Evolutionary conservation across 1,284 basidiomycete species (phyloP).

Genomic region (Thecaphora thlaspeos): DNA sequence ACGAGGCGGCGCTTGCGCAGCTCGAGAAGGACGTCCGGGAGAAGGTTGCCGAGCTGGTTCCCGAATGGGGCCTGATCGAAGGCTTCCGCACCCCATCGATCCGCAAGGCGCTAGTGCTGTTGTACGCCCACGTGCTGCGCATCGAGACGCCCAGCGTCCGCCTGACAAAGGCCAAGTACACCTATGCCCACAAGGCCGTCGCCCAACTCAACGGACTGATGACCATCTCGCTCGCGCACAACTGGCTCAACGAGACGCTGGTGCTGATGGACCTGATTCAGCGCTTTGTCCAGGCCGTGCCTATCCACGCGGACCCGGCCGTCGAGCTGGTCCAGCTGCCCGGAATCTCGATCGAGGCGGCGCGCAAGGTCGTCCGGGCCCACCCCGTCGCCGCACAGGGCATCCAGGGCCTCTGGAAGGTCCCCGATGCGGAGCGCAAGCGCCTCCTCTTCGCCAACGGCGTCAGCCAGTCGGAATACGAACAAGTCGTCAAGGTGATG

Average conservation of each 20-base stretch:
- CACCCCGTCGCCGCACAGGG: constrained; percentile 38
- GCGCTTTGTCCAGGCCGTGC: constrained; percentile 79
- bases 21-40: constrained; percentile 62
- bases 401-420: constrained; percentile 53
- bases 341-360: constrained; percentile 33
- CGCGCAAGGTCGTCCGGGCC: constrained; percentile 19
- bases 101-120: constrained; percentile 60
- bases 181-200: constrained; percentile 40
- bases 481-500: constrained; percentile 70
- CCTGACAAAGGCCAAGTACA: constrained; percentile 33
- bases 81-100: constrained; percentile 41
- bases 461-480: constrained; percentile 56
- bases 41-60: constrained; percentile 17
- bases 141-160: constrained; percentile 32
- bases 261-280: constrained; percentile 79
- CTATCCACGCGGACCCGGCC: constrained; percentile 27
- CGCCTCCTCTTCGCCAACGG: constrained; percentile 32
- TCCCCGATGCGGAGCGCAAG: constrained; percentile 61
- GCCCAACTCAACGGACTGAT: constrained; percentile 76
- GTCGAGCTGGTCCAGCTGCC: constrained; percentile 53
- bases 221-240: constrained; percentile 79
- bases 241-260: constrained; percentile 83
- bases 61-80: constrained; percentile 33
- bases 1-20: constrained; percentile 51
- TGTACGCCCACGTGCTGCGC: constrained; percentile 84